Evolutionary conservation across 441 rosid species (phyloP), one percentile per base, ranked within the genome.

Genomic region (Daphne laureola): DNA sequence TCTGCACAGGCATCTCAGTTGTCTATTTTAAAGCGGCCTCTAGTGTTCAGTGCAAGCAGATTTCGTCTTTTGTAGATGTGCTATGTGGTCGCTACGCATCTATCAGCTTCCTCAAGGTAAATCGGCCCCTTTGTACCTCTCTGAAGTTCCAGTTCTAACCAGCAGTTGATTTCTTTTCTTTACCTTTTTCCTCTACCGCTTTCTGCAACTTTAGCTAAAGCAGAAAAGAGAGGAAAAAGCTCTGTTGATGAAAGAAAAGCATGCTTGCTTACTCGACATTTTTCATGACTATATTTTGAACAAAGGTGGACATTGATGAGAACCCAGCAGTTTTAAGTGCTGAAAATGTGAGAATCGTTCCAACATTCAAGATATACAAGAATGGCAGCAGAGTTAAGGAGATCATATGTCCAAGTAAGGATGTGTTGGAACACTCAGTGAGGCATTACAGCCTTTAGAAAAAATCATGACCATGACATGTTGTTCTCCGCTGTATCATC

Each of bases 361-460:
- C 98, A 1, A 91, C 96, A 40, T 83, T 91, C 73, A 87, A 87
- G 84, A 85, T 91, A 68, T 87, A 85, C 84, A 91, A 85, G 74
- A 75, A 76, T 8, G 89, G 96, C 17, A 72, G 49, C 67, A 80
- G 90, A 21, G 83, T 87, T 64, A 91, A 91, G 71, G 95, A 91
- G 74, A 80, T 91, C 18, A 77, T 87, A 38, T 80, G 96, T 81
- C 96, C 98, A 15, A 87, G 84, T 72, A 83, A 55, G 15, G 98
- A 91, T 45, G 63, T 87, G 68, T 70, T 91, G 75, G 96, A 87
- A 67, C 86, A 83, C 63, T 87, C 90, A 57, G 93, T 91, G 79
- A 87, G 87, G 73, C 84, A 90, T 73, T 90, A 87, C 77, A 87
- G 92, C 78, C 53, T 73, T 59, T 87, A 82, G 78, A 59, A 65